Percentiles rank a stretch among this genome's conserved stretches.
Evolutionary conservation across 352 stramenopile species (phyloP).

Genomic region (Poterioochromonas sp.): DNA sequence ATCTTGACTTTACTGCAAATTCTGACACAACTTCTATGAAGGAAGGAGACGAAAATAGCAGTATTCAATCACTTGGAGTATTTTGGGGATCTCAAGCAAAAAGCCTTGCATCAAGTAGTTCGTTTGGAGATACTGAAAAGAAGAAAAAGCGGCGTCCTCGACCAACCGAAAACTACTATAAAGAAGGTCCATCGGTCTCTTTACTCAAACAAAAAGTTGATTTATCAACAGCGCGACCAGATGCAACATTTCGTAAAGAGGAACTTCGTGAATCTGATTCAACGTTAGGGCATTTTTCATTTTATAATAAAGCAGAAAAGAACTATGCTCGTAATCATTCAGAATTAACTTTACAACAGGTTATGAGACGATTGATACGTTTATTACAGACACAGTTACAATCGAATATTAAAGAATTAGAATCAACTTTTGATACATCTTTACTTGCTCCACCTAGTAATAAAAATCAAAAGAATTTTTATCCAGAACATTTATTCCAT

Average conservation of each 20-base stretch:
- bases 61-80: background rate
- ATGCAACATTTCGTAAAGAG: background rate
- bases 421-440: constrained; percentile 10
- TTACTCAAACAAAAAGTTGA: background rate
- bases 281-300: background rate
- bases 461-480: constrained; percentile 7
- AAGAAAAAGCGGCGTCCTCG: background rate
- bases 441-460: constrained; percentile 5
- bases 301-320: background rate
- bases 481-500: constrained; percentile 12
- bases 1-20: too few relatives aligned
- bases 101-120: too few relatives aligned
- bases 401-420: background rate
- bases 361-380: constrained; percentile 23
- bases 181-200: too few relatives aligned
- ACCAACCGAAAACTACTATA: background rate
- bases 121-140: background rate
- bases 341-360: constrained; percentile 29
- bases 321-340: background rate
- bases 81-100: background rate
- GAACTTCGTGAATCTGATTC: background rate
- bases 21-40: too few relatives aligned
- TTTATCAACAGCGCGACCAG: background rate
- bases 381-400: constrained; percentile 12
- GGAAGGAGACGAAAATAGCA: background rate